Base-by-base conservation (phyloP, 2,329 filamentous ascomycete genomes). In the Neonectria ditissima region DNA sequence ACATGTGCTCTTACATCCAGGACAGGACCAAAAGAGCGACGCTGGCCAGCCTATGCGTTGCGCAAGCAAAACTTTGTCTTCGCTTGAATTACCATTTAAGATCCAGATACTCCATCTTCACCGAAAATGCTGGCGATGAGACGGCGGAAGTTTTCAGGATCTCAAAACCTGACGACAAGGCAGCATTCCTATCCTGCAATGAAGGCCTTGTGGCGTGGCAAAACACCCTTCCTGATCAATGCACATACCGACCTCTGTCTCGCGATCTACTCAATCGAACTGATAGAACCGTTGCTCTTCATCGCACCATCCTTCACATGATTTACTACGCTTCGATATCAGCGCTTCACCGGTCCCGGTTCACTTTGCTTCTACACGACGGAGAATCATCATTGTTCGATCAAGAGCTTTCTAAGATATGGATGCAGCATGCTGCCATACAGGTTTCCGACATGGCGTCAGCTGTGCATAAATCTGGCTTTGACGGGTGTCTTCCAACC, bases 311-410 rank as follows among this genome's bases (percentile, higher is more conserved):
- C 18, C 82, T 97, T 26, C 93, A 97, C 77, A 96, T 97, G 91
- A 89, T 97, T 2, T 97, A 96, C 78, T 91, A 93, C 77, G 96
- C 94, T 1, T 95, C 93, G 1, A 84, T 96, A 22, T 97, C 93
- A 51, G 94, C 93, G 2, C 84, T 97, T n/a, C 94, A 97, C 77
- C 89, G 94, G n/a, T 94, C 94, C 1, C 93, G 97, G 67, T 94
- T 97, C 58, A 90, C 90, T 0, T 87, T 88, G 9, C 87, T 90
- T 0, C 73, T 74, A 63, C 82, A 82, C 66, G 76, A 78, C 6
- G 81, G 83, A n/a, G 81, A 79, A 65, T 81, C 82, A 11, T 87
- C 87, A 24, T 84, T 87, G 6, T 89, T 93, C 65, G 82, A 93
- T 11, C 91, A 96, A 72, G 92, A 97, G 61, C 85, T 92, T 56